Conservation (phyloP, 2,329 filamentous ascomycete species). For the Aureobasidium leucospermi region DNA sequence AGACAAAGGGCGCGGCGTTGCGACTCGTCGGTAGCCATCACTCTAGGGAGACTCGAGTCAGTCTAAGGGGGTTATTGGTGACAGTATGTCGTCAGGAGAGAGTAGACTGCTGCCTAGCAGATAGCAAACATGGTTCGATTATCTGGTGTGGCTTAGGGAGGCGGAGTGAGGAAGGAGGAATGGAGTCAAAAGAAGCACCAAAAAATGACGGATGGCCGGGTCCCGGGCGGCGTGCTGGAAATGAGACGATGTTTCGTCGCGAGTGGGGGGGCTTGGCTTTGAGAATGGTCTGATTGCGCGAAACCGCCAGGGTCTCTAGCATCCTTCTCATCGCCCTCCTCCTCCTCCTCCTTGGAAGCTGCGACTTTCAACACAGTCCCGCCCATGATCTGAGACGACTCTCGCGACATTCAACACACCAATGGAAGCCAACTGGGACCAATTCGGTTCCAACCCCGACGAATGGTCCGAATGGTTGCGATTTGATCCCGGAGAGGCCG, state of each 20-base stretch:
- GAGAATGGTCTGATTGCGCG: neutral
- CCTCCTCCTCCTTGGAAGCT: neutral
- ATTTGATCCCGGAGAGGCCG: constrained; percentile 34
- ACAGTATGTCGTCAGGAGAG: too few relatives aligned
- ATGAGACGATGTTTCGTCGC: too few relatives aligned
- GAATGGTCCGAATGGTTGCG: constrained; percentile 43
- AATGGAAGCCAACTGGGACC: neutral
- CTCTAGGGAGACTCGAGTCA: too few relatives aligned
- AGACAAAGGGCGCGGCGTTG: too few relatives aligned
- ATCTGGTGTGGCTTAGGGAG: too few relatives aligned
- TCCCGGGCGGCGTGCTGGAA: neutral
- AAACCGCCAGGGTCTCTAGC: neutral
- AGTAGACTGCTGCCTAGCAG: too few relatives aligned
- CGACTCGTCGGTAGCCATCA: too few relatives aligned
- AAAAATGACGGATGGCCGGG: neutral
- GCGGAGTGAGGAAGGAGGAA: too few relatives aligned
- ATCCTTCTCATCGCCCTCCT: neutral
- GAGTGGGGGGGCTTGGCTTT: neutral
- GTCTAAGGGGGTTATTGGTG: too few relatives aligned
- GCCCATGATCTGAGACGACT: neutral
- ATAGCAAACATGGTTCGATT: too few relatives aligned
- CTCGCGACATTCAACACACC: neutral
- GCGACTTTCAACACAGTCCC: constrained; percentile 5
- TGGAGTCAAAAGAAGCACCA: neutral
- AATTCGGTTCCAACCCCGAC: constrained; percentile 19